These are phyloP conservation scores for Furcasterigmium furcatum DNA, from an alignment of 2,329 filamentous ascomycete genomes.

Conservation along the genomic window DNA sequence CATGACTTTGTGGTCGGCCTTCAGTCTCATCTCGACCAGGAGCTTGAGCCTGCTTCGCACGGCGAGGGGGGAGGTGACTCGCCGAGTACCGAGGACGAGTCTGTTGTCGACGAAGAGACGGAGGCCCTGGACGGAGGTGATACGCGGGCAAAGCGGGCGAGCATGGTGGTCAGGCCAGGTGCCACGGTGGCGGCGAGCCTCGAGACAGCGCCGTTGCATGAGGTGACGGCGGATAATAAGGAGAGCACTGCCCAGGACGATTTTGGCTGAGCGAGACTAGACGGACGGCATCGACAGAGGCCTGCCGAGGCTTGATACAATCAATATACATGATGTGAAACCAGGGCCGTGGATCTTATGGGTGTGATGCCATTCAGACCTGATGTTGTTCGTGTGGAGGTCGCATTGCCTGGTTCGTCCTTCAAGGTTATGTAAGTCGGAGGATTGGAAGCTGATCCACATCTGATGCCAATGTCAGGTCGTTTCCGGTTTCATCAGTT, in stretches of 20 bases:
- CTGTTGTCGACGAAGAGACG: constrained; percentile 45
- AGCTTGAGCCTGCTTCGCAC: constrained; percentile 29
- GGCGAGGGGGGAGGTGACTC: constrained; percentile 19
- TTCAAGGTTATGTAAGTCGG: too few relatives aligned
- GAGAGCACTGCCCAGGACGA: constrained; percentile 12
- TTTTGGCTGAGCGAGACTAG: constrained; percentile 9
- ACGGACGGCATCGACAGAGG: too few relatives aligned
- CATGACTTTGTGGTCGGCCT: constrained; percentile 50
- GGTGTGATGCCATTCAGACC: too few relatives aligned
- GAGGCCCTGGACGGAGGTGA: constrained; percentile 45
- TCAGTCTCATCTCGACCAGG: constrained; percentile 45
- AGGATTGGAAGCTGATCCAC: too few relatives aligned
- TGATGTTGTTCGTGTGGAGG: too few relatives aligned
- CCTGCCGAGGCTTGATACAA: too few relatives aligned
- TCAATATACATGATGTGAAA: too few relatives aligned
- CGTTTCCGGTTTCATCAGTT: too few relatives aligned
- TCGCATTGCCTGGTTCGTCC: too few relatives aligned
- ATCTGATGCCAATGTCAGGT: too few relatives aligned
- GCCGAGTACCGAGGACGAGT: constrained; percentile 31
- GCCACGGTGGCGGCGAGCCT: constrained; percentile 27
- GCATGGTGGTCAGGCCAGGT: constrained; percentile 45
- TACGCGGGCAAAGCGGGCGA: constrained; percentile 48
- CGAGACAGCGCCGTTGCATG: constrained; percentile 47
- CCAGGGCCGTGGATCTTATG: too few relatives aligned
- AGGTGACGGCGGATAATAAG: constrained; percentile 8